Base-by-base conservation (phyloP, 2,329 filamentous ascomycete species). In the Fusarium verticillioides region DNA sequence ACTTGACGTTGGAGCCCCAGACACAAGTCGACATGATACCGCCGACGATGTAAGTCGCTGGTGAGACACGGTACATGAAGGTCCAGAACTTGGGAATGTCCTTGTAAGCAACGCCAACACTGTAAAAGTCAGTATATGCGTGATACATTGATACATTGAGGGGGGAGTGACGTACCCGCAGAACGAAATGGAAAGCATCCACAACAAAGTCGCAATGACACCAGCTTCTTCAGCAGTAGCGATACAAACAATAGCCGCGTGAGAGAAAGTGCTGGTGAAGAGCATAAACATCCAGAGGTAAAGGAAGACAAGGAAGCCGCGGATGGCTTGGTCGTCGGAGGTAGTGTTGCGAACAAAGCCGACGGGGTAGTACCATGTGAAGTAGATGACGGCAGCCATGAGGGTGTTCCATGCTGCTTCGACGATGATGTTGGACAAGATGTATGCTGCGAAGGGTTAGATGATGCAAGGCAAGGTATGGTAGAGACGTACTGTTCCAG, bases 21-120 rank as follows among this genome's bases (percentile, higher is more conserved):
- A 81, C 69, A 0, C 77, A 77, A 1, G 77, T 69, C 0, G 78
- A 78, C 53, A 92, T 83, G 79, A 94, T 86, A 7, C 89, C 90
- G 34, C 86, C 84, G 49, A 93, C 85, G 21, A 93, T 83, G 79
- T 94, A 94, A 0, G 91, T 93, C 74, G 93, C 89, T 2, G 92
- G 92, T 0, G 89, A 92, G 52, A 91, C 82, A 39, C 89, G 86
- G 79, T 93, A 93, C 89, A 92, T 91, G 83, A 92, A 92, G 61
- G 87, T 89, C 92, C 92, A 94, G 83, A 93, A 93, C 6, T 87
- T 84, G 0, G 92, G 91, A 12, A 94, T 85, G 2, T 84, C 81
- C 0, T 78, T 77, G 1, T 89, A 89, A 3, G 85, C 81, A 4
- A 89, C 89, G 56, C 93, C 85, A 43, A 94, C 90, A 82, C 89